Evolutionary conservation across 176 grass and related monocot species (phyloP), one percentile per base, ranked within the genome.

Genomic region (Lolium rigidum): DNA sequence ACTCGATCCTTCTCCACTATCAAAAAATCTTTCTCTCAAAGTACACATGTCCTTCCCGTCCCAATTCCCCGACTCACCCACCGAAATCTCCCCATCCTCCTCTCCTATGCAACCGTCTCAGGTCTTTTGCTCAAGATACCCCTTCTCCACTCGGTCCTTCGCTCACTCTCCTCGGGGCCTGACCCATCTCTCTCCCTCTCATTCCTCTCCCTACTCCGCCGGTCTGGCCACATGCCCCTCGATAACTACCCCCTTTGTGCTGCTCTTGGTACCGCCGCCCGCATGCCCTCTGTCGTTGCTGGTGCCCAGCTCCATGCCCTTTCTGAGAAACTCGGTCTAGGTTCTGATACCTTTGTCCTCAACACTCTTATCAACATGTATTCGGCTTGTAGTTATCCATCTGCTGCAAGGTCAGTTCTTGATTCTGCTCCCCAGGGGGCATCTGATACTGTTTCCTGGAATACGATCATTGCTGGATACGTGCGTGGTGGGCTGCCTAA

Each of bases 361-460:
- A 98, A 98, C 82, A 92, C 90, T 4, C 86, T 98, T 48, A 92
- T 98, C 83, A 83, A 89, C 58, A 89, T 94, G 96, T 94, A 98
- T 82, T 94, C 77, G 43, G 54, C 78, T 38, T 95, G 86, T 68
- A 91, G 88, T 87, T 88, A 83, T 63, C 81, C 80, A 48, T 37
- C 64, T 84, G 31, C 83, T 55, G 92, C 93, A 81, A 94, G 85
- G 71, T 66, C 77, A 70, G 91, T 95, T 86, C 90, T 95, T 80
- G 74, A 95, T 86, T 86, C 63, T 68, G 86, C 93, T 81, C 61
- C 80, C 9, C 67, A 50, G 31, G 82, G 93, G 43, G 77, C 82
- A n/a, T 83, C 81, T 31, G 96, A 98, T 76, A 81, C 76, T 16
- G 88, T 98, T 83, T 94, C 93, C 48, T 95, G 96, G 96, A 95